A percentile compares a stretch with the other conserved stretches of the same genome.
Evolutionary conservation across 1,139 yeast species (phyloP).

Genomic region (Keqinozyma sinolaborantium): DNA sequence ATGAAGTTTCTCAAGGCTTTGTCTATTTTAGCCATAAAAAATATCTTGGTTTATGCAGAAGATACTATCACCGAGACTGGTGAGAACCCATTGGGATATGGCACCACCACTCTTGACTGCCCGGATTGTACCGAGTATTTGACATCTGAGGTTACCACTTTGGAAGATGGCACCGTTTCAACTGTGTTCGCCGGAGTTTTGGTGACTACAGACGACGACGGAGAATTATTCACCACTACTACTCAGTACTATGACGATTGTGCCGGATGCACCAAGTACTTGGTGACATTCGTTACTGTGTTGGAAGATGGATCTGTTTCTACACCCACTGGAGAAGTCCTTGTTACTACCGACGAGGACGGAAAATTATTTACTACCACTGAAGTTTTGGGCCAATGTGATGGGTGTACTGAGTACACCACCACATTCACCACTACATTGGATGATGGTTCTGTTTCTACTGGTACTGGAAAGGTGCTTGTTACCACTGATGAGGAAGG

Average conservation of each 20-base stretch:
- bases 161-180: conserved; percentile 9
- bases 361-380: conserved; percentile 10
- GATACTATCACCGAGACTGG: no score
- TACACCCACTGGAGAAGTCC: conserved; percentile 9
- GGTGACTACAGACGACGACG: conserved; percentile 5
- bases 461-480: conserved; percentile 4
- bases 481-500: conserved; percentile 4
- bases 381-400: conserved; percentile 4
- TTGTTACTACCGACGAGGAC: conserved; percentile 9
- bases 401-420: conserved; percentile 4
- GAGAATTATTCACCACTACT: conserved; percentile 6
- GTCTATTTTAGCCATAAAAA: no score
- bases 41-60: no score
- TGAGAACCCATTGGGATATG: no score
- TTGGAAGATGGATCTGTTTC: conserved; percentile 10
- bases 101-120: no score
- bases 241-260: conserved; percentile 5
- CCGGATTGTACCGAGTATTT: conserved; percentile 6
- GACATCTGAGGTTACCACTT: conserved; percentile 12
- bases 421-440: conserved; percentile 1
- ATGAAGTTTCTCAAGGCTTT: no score
- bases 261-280: conserved; percentile 7
- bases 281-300: conserved; percentile 6
- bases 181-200: conserved; percentile 10
- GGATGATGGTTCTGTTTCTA: conserved; percentile 4